Conservation (phyloP, 345 rosid species). For the Acer campestre region DNA sequence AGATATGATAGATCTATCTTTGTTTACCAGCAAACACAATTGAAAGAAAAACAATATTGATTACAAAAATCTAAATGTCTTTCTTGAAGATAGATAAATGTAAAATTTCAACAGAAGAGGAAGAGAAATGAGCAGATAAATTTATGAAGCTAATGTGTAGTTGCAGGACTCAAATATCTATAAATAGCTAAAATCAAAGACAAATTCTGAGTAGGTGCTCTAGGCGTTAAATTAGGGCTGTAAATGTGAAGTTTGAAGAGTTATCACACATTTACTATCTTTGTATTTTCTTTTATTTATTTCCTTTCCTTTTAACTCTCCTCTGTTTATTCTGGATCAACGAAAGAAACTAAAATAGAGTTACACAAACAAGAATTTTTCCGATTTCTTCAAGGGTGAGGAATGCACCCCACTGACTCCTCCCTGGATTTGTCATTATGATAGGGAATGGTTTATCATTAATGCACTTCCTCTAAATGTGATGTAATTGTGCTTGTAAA, state of each 20-base stretch:
- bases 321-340: background rate
- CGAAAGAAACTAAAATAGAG: background rate
- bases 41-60: background rate
- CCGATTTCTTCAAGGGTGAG: background rate
- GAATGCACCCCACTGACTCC: background rate
- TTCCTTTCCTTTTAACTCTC: background rate
- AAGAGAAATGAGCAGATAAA: background rate
- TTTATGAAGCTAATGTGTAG: background rate
- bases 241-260: background rate
- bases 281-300: background rate
- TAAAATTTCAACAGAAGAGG: background rate
- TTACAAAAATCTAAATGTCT: background rate
- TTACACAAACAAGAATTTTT: too few relatives aligned
- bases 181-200: background rate
- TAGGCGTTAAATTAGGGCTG: background rate
- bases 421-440: background rate
- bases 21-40: background rate
- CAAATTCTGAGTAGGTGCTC: background rate
- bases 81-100: background rate
- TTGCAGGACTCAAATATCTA: background rate
- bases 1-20: too few relatives aligned
- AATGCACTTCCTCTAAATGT: background rate
- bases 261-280: background rate
- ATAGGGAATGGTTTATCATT: background rate
- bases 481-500: conserved; percentile 9